Evolutionary conservation across 2,329 filamentous ascomycete genomes (phyloP).

Genomic region (Neoarthrinium moseri): DNA sequence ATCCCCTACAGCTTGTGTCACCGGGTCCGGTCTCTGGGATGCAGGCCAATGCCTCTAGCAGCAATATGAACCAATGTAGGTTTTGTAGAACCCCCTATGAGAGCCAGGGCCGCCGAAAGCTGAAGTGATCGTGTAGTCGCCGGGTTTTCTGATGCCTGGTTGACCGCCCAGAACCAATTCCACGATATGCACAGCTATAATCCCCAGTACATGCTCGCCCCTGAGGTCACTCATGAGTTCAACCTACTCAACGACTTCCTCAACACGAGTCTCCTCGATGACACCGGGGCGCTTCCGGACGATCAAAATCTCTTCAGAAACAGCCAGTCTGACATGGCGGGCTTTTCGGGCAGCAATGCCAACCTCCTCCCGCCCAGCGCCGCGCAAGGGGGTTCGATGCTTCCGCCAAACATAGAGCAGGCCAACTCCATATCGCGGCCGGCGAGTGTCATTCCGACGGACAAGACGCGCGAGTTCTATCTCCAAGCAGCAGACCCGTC

Average conservation of each 20-base stretch:
- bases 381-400: conserved; percentile 43
- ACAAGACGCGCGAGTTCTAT: conserved; percentile 86
- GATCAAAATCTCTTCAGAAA: conserved; percentile 52
- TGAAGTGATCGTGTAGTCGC: conserved; percentile 55
- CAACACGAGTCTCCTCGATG: conserved; percentile 86
- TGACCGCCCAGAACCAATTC: conserved; percentile 76
- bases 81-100: conserved; percentile 32
- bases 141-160: conserved; percentile 80
- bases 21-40: conserved; percentile 66
- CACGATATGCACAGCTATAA: conserved; percentile 95
- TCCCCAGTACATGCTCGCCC: conserved; percentile 88
- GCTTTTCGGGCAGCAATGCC: conserved; percentile 37
- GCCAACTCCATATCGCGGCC: conserved; percentile 60
- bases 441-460: conserved; percentile 59
- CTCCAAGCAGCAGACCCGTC: conserved; percentile 94
- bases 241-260: conserved; percentile 96
- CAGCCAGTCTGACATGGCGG: conserved; percentile 43
- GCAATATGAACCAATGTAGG: conserved; percentile 75
- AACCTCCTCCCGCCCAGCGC: conserved; percentile 31
- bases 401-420: conserved; percentile 45
- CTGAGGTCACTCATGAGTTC: conserved; percentile 94
- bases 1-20: conserved; percentile 68
- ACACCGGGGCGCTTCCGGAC: conserved; percentile 69
- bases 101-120: conserved; percentile 21
- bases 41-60: conserved; percentile 59